phyloP scores from a whole-genome alignment of 257 asterid genomes.

The Solanum megistacrolobum region DNA sequence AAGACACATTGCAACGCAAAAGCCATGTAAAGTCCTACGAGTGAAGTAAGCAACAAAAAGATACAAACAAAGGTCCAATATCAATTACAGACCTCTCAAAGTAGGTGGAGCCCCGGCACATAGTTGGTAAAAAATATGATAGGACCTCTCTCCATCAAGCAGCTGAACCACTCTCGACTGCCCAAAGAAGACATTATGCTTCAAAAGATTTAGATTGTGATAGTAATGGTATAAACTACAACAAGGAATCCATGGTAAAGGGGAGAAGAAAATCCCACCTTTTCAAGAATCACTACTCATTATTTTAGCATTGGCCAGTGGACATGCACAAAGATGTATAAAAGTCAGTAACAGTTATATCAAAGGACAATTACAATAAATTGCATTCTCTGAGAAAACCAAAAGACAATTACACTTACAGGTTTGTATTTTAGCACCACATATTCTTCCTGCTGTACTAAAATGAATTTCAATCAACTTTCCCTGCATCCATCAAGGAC shows the following conservation, averaged over 20 bases:
- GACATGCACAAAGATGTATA: slow-evolving; percentile 23
- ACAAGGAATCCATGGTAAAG: slow-evolving; percentile 5
- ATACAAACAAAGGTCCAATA: not conserved
- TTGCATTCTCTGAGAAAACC: not conserved
- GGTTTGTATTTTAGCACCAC: slow-evolving; percentile 77
- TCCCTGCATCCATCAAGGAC: slow-evolving; percentile 46
- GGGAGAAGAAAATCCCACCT: slow-evolving; percentile 41
- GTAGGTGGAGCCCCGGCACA: slow-evolving; percentile 83
- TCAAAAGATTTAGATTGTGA: not conserved
- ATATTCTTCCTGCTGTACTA: slow-evolving; percentile 51
- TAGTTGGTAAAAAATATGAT: slow-evolving; percentile 88
- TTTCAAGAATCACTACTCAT: slow-evolving; percentile 80
- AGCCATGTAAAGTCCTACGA: not conserved
- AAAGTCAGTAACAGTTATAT: slow-evolving; percentile 17
- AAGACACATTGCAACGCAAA: not conserved
- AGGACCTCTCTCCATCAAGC: slow-evolving; percentile 75
- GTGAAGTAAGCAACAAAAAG: not conserved
- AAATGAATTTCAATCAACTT: slow-evolving; percentile 75
- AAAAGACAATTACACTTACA: slow-evolving; percentile 40
- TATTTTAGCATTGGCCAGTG: slow-evolving; percentile 7
- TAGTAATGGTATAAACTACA: not conserved
- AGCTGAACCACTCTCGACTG: slow-evolving; percentile 92
- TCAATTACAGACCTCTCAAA: slow-evolving; percentile 51
- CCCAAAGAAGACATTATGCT: slow-evolving; percentile 18
- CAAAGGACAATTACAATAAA: not conserved